These are phyloP conservation scores for Epichloe elymi DNA, from an alignment of 2,329 filamentous ascomycete species.

Conservation along the genomic window DNA sequence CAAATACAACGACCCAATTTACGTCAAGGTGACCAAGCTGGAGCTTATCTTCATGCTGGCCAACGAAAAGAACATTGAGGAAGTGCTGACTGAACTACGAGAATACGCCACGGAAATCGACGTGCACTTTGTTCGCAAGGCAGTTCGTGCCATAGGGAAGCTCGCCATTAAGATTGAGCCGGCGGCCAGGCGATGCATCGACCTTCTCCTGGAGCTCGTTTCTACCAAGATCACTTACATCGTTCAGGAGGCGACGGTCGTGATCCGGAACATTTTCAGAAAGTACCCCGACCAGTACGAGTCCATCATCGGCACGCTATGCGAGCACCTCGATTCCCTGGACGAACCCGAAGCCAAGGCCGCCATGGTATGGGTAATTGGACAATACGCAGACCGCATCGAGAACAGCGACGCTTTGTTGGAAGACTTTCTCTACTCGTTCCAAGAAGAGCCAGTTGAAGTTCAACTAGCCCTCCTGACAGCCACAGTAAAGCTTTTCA, in stretches of 20 bases:
- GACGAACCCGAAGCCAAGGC: constrained; percentile 97
- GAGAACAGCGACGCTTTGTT: constrained; percentile 90
- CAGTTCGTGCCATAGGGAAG: constrained; percentile 93
- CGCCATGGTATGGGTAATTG: constrained; percentile 98
- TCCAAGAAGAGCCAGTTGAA: constrained; percentile 87
- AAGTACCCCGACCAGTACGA: constrained; percentile 99
- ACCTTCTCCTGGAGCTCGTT: constrained; percentile 81
- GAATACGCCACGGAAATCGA: constrained; percentile 98
- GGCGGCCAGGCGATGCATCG: constrained; percentile 81
- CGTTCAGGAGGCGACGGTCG: constrained; percentile 95
- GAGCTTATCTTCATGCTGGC: constrained; percentile 99
- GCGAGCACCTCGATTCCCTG: constrained; percentile 89
- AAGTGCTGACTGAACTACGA: constrained; percentile 83
- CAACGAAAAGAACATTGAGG: constrained; percentile 86
- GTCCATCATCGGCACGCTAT: constrained; percentile 88
- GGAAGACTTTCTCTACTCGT: constrained; percentile 89
- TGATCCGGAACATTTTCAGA: constrained; percentile 97
- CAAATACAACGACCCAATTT: constrained; percentile 99
- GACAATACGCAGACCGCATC: constrained; percentile 92
- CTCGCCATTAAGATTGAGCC: constrained; percentile 98
- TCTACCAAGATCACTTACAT: constrained; percentile 98
- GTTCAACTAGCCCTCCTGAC: constrained; percentile 91
- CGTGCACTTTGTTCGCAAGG: constrained; percentile 96
- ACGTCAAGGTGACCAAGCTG: constrained; percentile 97
- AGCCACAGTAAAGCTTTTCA: constrained; percentile 94